phyloP scores from a whole-genome alignment of 495 filamentous ascomycete species.

The Thozetella sp. region DNA sequence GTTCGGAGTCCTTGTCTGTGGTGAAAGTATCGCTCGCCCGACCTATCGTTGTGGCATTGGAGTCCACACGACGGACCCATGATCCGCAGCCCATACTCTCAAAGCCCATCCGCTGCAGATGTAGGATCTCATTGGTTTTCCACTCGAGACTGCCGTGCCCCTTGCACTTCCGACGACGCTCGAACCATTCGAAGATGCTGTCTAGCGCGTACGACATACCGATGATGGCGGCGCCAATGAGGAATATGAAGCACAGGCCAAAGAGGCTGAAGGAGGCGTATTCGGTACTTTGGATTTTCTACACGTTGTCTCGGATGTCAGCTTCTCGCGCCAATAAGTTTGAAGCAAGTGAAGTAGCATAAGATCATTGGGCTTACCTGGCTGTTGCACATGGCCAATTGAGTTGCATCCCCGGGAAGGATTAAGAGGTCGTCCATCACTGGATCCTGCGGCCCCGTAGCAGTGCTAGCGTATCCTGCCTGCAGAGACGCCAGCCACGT shows the following conservation, averaged over 20 bases:
- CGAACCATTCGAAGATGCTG: background rate
- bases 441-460: background rate
- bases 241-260: constrained; percentile 8
- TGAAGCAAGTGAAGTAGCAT: background rate
- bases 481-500: background rate
- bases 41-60: too few relatives aligned
- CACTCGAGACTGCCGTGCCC: constrained; percentile 8
- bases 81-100: background rate
- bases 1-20: too few relatives aligned
- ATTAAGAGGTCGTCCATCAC: background rate
- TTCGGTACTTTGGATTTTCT: constrained; percentile 9
- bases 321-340: background rate
- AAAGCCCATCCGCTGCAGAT: constrained; percentile 7
- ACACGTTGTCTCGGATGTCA: background rate
- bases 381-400: background rate
- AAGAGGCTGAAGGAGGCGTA: constrained; percentile 10
- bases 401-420: background rate
- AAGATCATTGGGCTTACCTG: background rate
- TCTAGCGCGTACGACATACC: constrained; percentile 7
- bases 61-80: too few relatives aligned
- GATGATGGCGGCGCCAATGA: constrained; percentile 4
- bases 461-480: background rate
- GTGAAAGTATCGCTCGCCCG: too few relatives aligned
- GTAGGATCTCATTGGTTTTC: constrained; percentile 7
- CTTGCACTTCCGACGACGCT: background rate